These are phyloP conservation scores for Macrophomina tecta DNA, from an alignment of 2,329 filamentous ascomycete genomes.

Conservation along the genomic window DNA sequence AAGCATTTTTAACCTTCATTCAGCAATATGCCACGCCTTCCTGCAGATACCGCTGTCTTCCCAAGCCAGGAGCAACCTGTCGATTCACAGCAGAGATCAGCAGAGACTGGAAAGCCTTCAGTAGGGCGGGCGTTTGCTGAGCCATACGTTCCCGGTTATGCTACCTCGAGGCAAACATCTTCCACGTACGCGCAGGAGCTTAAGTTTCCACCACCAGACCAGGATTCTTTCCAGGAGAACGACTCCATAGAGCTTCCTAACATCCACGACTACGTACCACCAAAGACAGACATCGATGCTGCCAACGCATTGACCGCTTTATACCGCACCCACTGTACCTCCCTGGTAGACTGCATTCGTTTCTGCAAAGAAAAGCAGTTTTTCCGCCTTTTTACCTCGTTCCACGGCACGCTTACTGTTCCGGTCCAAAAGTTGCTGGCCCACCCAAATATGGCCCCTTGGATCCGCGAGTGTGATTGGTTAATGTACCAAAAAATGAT, in stretches of 20 bases:
- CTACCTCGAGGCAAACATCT: conserved; percentile 47
- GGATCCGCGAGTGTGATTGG: conserved; percentile 96
- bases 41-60: conserved; percentile 57
- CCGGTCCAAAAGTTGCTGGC: conserved; percentile 92
- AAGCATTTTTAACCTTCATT: conserved; percentile 26
- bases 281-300: conserved; percentile 82
- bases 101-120: conserved; percentile 47
- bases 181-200: conserved; percentile 67
- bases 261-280: conserved; percentile 80
- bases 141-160: conserved; percentile 51
- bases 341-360: conserved; percentile 90
- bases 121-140: conserved; percentile 54
- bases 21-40: conserved; percentile 51
- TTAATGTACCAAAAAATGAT: conserved; percentile 97
- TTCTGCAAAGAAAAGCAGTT: conserved; percentile 98
- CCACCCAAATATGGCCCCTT: conserved; percentile 79
- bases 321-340: conserved; percentile 94
- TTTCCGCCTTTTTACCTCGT: conserved; percentile 91
- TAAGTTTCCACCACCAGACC: conserved; percentile 65
- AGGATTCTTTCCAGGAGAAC: conserved; percentile 65
- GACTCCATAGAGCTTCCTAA: conserved; percentile 81
- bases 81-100: conserved; percentile 37
- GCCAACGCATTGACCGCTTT: conserved; percentile 84
- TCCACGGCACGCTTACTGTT: conserved; percentile 94
- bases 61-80: conserved; percentile 41